Evolutionary conservation across 1,139 yeast genomes (phyloP), one percentile per base, ranked within the genome.

Genomic region (Pichia sp.): DNA sequence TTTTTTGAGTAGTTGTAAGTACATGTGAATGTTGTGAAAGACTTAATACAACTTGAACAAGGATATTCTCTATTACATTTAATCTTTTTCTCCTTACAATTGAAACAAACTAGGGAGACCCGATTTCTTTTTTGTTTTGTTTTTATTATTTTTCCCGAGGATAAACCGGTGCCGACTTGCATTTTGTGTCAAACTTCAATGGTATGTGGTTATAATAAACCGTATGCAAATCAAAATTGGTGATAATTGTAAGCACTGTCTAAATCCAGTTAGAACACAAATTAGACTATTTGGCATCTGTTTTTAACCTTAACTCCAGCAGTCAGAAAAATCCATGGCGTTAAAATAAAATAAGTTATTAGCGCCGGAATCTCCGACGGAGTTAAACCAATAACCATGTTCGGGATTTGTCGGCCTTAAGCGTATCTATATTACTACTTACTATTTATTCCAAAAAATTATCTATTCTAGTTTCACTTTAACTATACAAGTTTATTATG

Each of bases 61-160:
- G 54, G 58, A 13, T 27, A 39, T 12, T 40, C 25, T 15, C 52
- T 40, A 35, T 55, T 53, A 38, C 57, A 54, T 43, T 54, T 55
- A 35, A 51, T 47, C 39, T 55, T 54, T 23, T 45, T 52, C 23
- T 39, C 45, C n/a, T 50, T 46, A 26, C 58, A 55, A 27, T 47
- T 43, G 1, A 40, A 25, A 24, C 58, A 55, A 13, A 49, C 55
- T 3, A 45, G 7, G 6, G 53, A 42, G 11, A 40, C 40, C 24
- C 56, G 42, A 22, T 55, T 53, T 44, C 58, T 39, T 12, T 25
- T 47, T 24, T 24, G 35, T 26, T 40, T 39, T 2, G 18, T 9
- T 29, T 44, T 43, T 3, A 18, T 12, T 4, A 40, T n/a, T 7
- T 16, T 39, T 6, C 41, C 22, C 11, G 22, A n/a, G n/a, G n/a